Base-by-base conservation (phyloP, 257 asterid genomes). In the Nemophila menziesii region DNA sequence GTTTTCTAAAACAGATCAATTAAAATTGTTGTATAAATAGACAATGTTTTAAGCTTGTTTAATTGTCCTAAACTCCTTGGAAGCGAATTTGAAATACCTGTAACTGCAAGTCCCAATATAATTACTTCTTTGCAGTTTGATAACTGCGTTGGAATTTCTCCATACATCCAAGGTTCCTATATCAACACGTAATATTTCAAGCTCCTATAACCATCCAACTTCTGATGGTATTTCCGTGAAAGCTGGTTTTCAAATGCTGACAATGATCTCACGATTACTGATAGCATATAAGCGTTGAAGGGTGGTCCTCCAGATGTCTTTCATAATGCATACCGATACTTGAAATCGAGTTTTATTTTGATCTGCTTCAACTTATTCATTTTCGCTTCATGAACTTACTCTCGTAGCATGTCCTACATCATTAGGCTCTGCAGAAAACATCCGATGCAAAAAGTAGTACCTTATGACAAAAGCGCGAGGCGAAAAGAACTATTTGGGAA, bases 61-160 rank as follows among this genome's bases (percentile, higher is more conserved):
- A 80, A 54, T 52, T 61, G 58, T 22, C 81, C 87, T 52, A 77
- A 60, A 61, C 56, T 54, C 9, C 13, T 49, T 1, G 87, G 92
- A 64, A 80, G 69, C 65, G 36, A 60, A 22, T 87, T 87, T 2
- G 83, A 58, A 36, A 80, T 57, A 24, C 73, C 68, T 1, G 92
- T 77, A 66, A 66, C 84, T 12, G 87, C 92, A 19, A 73, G 75
- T 6, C 92, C 92, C 49, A 80, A 44, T 54, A 80, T 10, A 17
- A 53, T 24, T 8, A 80, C 61, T 26, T 52, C 51, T 38, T 58
- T 67, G 66, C 87, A 80, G 68, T 60, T 71, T 54, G 84, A 71
- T 66, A 80, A 50, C 61, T 68, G 62, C 54, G 49, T 43, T 36
- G 92, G 87, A 34, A 80, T 77, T 46, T 68, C 83, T 29, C 92